Percentiles rank a stretch among this genome's conserved stretches.
phyloP scores from a whole-genome alignment of 2,329 filamentous ascomycete species.

The Penicillium glabrum region DNA sequence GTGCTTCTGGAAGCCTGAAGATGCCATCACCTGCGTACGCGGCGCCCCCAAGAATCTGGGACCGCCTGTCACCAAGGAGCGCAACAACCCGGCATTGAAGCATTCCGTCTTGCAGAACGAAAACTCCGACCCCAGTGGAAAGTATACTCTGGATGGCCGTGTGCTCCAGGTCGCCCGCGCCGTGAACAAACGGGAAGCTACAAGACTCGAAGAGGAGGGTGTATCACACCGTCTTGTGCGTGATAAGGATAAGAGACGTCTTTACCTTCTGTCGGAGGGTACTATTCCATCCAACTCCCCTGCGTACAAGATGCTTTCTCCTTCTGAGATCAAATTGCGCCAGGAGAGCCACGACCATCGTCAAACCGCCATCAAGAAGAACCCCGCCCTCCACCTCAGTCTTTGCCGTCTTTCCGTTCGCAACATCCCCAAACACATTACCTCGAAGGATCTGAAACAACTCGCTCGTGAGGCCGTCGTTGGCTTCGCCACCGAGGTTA shows the following conservation, averaged over 20 bases:
- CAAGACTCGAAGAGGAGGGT: conserved; percentile 70
- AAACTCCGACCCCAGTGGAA: conserved; percentile 73
- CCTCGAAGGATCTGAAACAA: conserved; percentile 84
- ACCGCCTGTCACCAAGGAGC: conserved; percentile 44
- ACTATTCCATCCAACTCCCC: conserved; percentile 75
- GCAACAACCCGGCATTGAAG: conserved; percentile 54
- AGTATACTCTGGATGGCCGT: conserved; percentile 87
- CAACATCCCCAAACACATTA: conserved; percentile 82
- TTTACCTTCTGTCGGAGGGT: conserved; percentile 87
- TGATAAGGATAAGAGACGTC: conserved; percentile 83
- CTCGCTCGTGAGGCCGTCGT: conserved; percentile 90
- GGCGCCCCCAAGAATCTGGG: conserved; percentile 62
- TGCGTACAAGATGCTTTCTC: conserved; percentile 72
- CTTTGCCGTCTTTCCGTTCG: conserved; percentile 87
- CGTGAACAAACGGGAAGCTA: conserved; percentile 79
- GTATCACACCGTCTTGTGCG: conserved; percentile 61
- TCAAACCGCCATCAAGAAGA: conserved; percentile 85
- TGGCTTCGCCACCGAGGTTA: conserved; percentile 88
- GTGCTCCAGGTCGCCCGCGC: conserved; percentile 81
- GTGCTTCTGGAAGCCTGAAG: conserved; percentile 77
- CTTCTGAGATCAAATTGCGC: conserved; percentile 80
- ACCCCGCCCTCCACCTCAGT: conserved; percentile 84
- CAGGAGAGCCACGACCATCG: conserved; percentile 85
- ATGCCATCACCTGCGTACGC: conserved; percentile 74
- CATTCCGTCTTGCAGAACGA: conserved; percentile 89